These are phyloP conservation scores for Suhomyces kilbournensis DNA, from an alignment of 805 yeast species.

Conservation along the genomic window DNA sequence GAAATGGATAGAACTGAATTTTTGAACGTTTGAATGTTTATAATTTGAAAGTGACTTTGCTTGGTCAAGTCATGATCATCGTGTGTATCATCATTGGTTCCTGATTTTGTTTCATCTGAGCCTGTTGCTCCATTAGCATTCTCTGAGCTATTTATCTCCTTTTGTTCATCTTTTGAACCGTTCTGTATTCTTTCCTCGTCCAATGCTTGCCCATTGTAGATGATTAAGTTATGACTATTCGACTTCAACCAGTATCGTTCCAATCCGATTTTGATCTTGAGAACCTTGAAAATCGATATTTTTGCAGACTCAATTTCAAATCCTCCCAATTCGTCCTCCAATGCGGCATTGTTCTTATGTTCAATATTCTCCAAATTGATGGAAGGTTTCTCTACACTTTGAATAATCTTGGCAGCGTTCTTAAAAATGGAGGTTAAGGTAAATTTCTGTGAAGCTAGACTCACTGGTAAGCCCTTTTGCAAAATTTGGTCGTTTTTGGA, in stretches of 20 bases:
- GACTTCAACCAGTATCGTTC: constrained; percentile 34
- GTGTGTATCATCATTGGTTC: neutral
- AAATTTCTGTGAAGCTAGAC: constrained; percentile 21
- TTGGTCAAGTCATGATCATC: constrained; percentile 1
- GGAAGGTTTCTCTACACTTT: constrained; percentile 17
- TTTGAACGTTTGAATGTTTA: constrained; percentile 31
- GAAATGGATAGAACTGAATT: constrained; percentile 25
- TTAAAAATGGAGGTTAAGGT: constrained; percentile 28
- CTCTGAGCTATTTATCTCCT: neutral
- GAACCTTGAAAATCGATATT: constrained; percentile 26
- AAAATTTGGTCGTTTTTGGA: constrained; percentile 24
- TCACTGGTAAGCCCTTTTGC: constrained; percentile 36
- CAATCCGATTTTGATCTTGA: constrained; percentile 33
- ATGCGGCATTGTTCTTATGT: constrained; percentile 23
- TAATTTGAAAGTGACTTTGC: constrained; percentile 25
- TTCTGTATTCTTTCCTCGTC: constrained; percentile 1
- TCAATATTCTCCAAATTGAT: constrained; percentile 35
- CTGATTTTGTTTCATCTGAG: neutral
- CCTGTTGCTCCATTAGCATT: neutral
- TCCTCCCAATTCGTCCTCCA: constrained; percentile 33
- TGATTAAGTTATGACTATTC: constrained; percentile 37
- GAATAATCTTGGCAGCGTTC: constrained; percentile 33
- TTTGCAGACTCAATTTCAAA: constrained; percentile 25
- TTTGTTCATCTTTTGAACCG: neutral
- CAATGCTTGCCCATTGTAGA: constrained; percentile 23